Evolutionary conservation across 805 yeast genomes (phyloP).

Genomic region (Metschnikowia dekortorum): DNA sequence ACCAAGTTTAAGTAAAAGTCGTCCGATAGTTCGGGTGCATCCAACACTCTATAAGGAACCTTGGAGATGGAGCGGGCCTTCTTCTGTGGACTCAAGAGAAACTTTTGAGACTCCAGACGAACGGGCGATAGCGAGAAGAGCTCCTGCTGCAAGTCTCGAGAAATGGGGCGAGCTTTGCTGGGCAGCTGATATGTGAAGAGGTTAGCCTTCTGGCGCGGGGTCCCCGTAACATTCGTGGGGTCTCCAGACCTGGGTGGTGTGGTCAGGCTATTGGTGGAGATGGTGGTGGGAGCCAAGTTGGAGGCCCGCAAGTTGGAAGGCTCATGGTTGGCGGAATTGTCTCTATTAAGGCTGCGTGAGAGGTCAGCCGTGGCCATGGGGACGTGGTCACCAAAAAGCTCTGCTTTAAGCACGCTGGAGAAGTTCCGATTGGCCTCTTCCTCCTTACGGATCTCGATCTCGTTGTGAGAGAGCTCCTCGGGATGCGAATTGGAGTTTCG

Average conservation of each 20-base stretch:
- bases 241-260: conserved; percentile 22
- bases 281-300: conserved; percentile 6
- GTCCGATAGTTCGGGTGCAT: conserved; percentile 93
- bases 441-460: conserved; percentile 62
- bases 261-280: conserved; percentile 10
- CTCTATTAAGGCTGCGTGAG: conserved; percentile 10
- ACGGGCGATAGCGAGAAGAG: conserved; percentile 82
- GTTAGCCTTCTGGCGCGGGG: conserved; percentile 50
- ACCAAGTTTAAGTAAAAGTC: conserved; percentile 89
- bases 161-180: conserved; percentile 55
- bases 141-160: conserved; percentile 65
- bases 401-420: conserved; percentile 80
- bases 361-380: conserved; percentile 46
- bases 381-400: conserved; percentile 83
- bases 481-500: conserved; percentile 2
- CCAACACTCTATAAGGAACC: conserved; percentile 88
- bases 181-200: conserved; percentile 75
- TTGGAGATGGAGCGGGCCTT: conserved; percentile 73
- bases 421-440: conserved; percentile 86
- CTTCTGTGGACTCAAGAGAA: conserved; percentile 77
- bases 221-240: conserved; percentile 18
- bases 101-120: conserved; percentile 77
- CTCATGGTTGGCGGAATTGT: conserved; percentile 5
- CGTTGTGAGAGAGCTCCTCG: conserved; percentile 41
- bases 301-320: conserved; percentile 5